Percentiles rank a stretch among this genome's conserved stretches.
Conservation (phyloP, 805 yeast genomes). For the Sugiyamaella smithiae region DNA sequence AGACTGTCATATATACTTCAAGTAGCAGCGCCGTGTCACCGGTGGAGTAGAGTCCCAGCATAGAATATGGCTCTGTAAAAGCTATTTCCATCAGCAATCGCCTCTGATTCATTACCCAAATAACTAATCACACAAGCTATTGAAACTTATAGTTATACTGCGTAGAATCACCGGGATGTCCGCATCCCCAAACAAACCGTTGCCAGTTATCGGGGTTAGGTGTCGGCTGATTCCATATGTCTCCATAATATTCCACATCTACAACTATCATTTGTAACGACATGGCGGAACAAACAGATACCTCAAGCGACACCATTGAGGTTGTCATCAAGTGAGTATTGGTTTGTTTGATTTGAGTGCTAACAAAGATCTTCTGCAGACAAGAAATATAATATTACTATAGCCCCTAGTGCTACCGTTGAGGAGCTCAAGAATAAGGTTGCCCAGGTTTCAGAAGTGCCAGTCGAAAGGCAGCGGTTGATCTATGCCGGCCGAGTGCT, state of each 20-base stretch:
- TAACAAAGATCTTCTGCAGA: constrained; percentile 54
- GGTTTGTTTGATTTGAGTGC: neutral
- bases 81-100: too few species aligned
- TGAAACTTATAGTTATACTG: too few species aligned
- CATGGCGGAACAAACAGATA: constrained; percentile 13
- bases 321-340: constrained; percentile 13
- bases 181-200: too few species aligned
- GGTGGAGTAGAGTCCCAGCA: too few species aligned
- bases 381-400: constrained; percentile 65
- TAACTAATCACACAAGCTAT: too few species aligned
- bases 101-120: too few species aligned
- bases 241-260: neutral
- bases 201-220: too few species aligned
- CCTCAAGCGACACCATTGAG: constrained; percentile 6
- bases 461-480: constrained; percentile 78
- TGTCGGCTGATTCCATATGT: neutral
- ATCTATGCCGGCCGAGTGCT: constrained; percentile 93
- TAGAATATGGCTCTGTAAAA: too few species aligned
- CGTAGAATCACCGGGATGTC: too few species aligned
- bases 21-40: too few species aligned
- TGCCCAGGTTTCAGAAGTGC: constrained; percentile 58
- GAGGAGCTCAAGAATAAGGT: constrained; percentile 65
- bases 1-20: too few species aligned
- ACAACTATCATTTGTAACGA: neutral
- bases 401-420: constrained; percentile 55